Evolutionary conservation across 371 early-diverging fungal species (phyloP), one percentile per base, ranked within the genome.

Genomic region (Mortierella sp.): DNA sequence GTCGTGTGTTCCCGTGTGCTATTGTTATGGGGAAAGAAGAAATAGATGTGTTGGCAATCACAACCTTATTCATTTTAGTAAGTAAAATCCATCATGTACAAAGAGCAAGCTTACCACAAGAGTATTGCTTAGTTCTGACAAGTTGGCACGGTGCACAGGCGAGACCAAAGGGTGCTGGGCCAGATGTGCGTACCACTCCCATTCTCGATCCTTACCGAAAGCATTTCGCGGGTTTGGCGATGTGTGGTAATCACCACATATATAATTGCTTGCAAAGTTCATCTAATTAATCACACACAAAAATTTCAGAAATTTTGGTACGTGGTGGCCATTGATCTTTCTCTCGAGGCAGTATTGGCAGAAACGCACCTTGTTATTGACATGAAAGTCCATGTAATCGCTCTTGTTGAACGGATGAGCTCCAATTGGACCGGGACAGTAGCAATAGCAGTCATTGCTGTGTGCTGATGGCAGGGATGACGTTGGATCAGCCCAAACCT

Each of bases 121-220:
- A 0, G 70, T 67, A 49, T 72, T 67, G 2, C 63, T 57, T 1
- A 64, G 9, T 8, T 69, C 80, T 29, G 7, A 9, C 31, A 76
- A 19, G 17, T 66, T 12, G 26, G 54, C 37, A 28, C 63, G 42
- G 56, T 69, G 63, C 2, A 51, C 74, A 1, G 61, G 63, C 2
- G 74, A 66, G 15, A 64, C 80, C 31, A 79, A 60, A 1, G 80
- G 74, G 53, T 79, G 80, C 26, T 79, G 80, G 0, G 58, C 66
- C 15, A 74, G 60, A 34, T 73, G 73, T 0, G 62, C 49, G 45
- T 79, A 74, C 80, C 80, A 79, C 5, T 66, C 70, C 79, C 79
- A 78, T 8, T 57, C 40, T 15, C 63, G 80, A 7, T 73, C 74
- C 13, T 45, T 28, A 1, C 80, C 80, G n/a, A 79, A n/a, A 2